Base-by-base conservation (phyloP, 768 basidiomycete species). In the Coprinopsis sp. region DNA sequence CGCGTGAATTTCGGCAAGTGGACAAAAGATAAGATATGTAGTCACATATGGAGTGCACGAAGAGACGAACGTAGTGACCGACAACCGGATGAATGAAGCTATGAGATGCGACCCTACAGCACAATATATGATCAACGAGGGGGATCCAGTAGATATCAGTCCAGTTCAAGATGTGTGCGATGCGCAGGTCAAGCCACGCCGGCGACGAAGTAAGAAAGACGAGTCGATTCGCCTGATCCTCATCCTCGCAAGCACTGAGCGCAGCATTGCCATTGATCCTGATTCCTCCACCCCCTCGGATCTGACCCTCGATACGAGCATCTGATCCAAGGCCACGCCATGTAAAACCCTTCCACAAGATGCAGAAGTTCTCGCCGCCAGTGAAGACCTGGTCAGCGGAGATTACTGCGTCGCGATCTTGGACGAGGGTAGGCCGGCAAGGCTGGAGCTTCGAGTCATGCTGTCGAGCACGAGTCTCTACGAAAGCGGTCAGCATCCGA, bases 401-500 rank as follows among this genome's bases (percentile, higher is more conserved):
- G 53, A 95, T 80, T 62, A 95, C 92, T 12, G 91, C 89, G 62
- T 86, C 83, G 49, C 92, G 82, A 14, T 91, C 87, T 46, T 92
- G 83, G 58, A 92, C 88, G 83, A 95, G 94, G 37, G 73, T 76
- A 16, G 95, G 95, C 21, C 85, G 77, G 69, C 95, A 99, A 3
- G 84, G 81, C 61, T 97, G 94, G 34, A 96, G 71, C 76, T 97
- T 97, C n/a, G n/a, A n/a, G n/a, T n/a, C 93, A 99, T 95, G 8
- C 76, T 93, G 60, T 86, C 84, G 23, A 98, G 45, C 33, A 96
- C 84, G 36, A 97, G 82, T 63, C 81, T 79, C n/a, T n/a, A n/a
- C n/a, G n/a, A n/a, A n/a, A 42, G 18, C 19, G 6, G 8, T 16
- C 39, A 21, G 10, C 19, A 23, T 16, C 45, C 30, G 18, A 50